Base-by-base conservation (phyloP, 2,329 filamentous ascomycete species). In the Fusarium protoensiforme region DNA sequence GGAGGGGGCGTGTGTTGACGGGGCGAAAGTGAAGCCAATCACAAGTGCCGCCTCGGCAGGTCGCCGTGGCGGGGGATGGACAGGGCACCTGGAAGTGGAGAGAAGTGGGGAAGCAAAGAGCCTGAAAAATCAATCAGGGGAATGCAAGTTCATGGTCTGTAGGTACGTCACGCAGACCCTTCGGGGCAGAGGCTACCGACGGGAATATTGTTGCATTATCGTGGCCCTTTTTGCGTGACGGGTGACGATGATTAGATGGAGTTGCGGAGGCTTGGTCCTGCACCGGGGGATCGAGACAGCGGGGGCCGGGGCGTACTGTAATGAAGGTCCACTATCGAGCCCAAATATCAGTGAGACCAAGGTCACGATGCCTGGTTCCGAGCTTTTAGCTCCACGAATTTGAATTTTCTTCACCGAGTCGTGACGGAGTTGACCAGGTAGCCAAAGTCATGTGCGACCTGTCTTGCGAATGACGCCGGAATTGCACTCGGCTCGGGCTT, bases 191-290 rank as follows among this genome's bases (percentile, higher is more conserved):
- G 73, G 70, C 63, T 77, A 67, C 72, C 65, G 61, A 68, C 69
- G 66, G 67, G 64, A 67, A 65, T 61, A 58, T 67, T 64, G 67
- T 64, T 69, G 62, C 64, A 75, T 77, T 77, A 73, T 77, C 75
- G 75, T 77, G 71, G 67, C 66, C 61, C 58, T 64, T 63, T 72
- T 65, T 68, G 67, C 60, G 46, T 63, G 68, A 74, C 43, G 54
- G 63, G 64, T 61, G 69, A 56, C 56, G 33, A 51, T 60, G 60
- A 51, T 24, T 48, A 31, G n/a, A 65, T 53, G 56, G 54, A 67
- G 69, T 38, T 66, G 69, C 33, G 66, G 51, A 64, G 31, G 38
- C 29, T 27, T 61, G 31, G 41, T 51, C 41, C 27, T 61, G 20
- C 20, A 35, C 59, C 33, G 43, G 59, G 43, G 33, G 24, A 61